These are phyloP conservation scores for Diplodia seriata DNA, from an alignment of 2,329 filamentous ascomycete species.

Conservation along the genomic window DNA sequence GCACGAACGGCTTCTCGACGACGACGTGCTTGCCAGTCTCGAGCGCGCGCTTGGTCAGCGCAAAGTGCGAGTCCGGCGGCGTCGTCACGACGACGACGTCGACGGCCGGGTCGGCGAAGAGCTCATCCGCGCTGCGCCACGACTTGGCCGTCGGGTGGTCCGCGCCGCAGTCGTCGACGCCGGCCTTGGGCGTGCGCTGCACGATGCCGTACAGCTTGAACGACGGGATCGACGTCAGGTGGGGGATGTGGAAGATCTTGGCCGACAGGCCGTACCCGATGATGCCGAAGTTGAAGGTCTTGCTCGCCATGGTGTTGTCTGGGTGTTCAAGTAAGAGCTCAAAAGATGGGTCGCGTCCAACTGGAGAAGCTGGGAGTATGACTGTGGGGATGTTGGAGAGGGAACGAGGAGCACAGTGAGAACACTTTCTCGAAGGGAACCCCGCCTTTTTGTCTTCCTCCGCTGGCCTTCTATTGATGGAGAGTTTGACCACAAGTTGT, in stretches of 20 bases:
- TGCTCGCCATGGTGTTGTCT: constrained; percentile 6
- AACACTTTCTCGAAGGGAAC: neutral
- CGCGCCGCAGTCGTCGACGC: constrained; percentile 67
- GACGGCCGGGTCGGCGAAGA: constrained; percentile 70
- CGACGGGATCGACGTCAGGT: constrained; percentile 63
- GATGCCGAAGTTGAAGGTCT: constrained; percentile 59
- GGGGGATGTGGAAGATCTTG: constrained; percentile 85
- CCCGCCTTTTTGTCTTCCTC: neutral
- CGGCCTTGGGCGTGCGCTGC: constrained; percentile 70
- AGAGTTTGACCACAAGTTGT: neutral
- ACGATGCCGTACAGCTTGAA: constrained; percentile 77
- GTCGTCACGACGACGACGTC: constrained; percentile 76
- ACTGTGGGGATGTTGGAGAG: neutral
- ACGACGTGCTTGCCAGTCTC: constrained; percentile 78
- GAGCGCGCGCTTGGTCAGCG: constrained; percentile 68
- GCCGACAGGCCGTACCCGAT: constrained; percentile 70
- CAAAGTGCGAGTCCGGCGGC: constrained; percentile 73
- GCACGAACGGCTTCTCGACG: constrained; percentile 84
- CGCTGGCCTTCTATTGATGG: neutral
- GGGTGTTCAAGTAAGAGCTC: neutral
- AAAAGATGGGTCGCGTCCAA: neutral
- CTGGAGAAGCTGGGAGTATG: neutral
- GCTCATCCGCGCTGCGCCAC: constrained; percentile 66
- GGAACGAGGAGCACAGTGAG: neutral
- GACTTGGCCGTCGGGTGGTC: constrained; percentile 71